Conservation (phyloP, 176 grass and related monocot species). For the Paspalum vaginatum region DNA sequence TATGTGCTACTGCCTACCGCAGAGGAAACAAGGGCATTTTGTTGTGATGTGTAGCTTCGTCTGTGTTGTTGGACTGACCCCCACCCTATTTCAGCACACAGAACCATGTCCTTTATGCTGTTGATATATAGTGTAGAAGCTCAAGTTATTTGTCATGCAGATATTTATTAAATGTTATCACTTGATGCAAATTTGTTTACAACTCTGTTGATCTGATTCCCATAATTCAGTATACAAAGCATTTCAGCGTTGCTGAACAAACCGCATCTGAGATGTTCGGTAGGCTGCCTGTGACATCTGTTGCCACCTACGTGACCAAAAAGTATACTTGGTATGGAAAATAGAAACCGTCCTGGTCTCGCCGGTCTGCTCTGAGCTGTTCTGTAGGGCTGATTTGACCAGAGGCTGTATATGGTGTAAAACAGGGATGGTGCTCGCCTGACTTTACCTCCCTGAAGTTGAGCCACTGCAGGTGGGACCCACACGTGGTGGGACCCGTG, state of each 20-base stretch:
- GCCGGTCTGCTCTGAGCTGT: too few species aligned
- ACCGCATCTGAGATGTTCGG: too few species aligned
- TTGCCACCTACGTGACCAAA: too few species aligned
- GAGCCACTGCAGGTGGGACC: too few species aligned
- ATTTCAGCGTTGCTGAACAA: not conserved
- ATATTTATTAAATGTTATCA: slow-evolving; percentile 1
- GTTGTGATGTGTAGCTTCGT: slow-evolving; percentile 10
- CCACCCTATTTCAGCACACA: not conserved
- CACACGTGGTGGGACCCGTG: too few species aligned
- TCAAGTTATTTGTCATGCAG: not conserved
- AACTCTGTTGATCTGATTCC: not conserved
- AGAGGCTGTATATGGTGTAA: too few species aligned
- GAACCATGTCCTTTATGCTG: not conserved
- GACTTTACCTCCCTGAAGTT: too few species aligned
- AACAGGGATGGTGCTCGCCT: too few species aligned
- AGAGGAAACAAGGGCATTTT: slow-evolving; percentile 24
- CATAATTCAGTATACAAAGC: not conserved
- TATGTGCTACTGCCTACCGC: slow-evolving; percentile 13
- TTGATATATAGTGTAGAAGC: slow-evolving; percentile 12
- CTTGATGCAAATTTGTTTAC: not conserved
- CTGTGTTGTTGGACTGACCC: not conserved
- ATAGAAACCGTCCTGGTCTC: too few species aligned
- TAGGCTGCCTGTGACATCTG: too few species aligned
- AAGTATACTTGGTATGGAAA: too few species aligned
- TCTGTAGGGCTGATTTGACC: too few species aligned